phyloP scores from a whole-genome alignment of 805 yeast genomes.

The Ogataea pignaliae region DNA sequence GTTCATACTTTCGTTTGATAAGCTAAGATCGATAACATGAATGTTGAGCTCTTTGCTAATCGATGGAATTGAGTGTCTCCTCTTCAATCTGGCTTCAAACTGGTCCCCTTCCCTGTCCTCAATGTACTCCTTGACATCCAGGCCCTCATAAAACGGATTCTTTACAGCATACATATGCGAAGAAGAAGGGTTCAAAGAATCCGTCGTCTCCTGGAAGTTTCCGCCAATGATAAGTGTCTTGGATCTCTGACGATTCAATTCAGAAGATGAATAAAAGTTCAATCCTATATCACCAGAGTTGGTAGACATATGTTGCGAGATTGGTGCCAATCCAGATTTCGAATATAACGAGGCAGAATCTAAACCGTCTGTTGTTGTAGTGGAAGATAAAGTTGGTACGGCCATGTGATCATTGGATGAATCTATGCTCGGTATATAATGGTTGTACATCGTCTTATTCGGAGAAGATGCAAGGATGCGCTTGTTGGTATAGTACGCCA shows the following conservation, averaged over 20 bases:
- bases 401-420: neutral
- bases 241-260: constrained; percentile 14
- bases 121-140: neutral
- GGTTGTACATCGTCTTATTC: constrained; percentile 2
- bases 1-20: constrained; percentile 20
- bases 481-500: constrained; percentile 11
- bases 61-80: constrained; percentile 39
- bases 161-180: neutral
- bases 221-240: constrained; percentile 20
- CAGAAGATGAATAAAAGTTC: constrained; percentile 3
- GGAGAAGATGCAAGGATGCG: no score
- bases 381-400: neutral
- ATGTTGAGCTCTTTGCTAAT: constrained; percentile 30
- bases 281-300: neutral
- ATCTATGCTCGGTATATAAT: neutral
- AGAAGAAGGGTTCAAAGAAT: neutral
- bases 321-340: constrained; percentile 5
- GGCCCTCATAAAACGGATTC: constrained; percentile 7
- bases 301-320: constrained; percentile 2
- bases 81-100: constrained; percentile 23
- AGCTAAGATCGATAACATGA: constrained; percentile 21
- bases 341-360: neutral
- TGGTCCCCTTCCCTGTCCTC: constrained; percentile 15
- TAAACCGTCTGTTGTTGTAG: neutral
- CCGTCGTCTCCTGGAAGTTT: constrained; percentile 17